Conservation (phyloP, 352 stramenopile species). For the Phytophthora constricta region DNA sequence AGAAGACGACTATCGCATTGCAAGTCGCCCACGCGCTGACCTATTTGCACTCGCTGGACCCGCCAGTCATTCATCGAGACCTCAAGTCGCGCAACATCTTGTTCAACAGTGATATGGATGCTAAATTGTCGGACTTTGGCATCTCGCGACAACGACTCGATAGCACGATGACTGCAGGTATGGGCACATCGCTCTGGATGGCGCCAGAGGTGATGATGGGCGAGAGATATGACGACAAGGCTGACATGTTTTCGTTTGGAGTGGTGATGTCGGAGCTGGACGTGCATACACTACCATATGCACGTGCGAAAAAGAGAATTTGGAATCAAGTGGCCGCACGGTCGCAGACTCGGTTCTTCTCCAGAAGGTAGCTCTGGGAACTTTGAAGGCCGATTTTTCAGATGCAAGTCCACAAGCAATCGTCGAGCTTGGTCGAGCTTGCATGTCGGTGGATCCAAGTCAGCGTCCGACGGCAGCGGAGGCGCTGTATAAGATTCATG, state of each 20-base stretch:
- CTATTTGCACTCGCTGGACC: constrained; percentile 61
- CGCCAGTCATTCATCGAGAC: constrained; percentile 11
- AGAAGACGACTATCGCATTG: constrained; percentile 47
- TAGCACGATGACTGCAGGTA: constrained; percentile 55
- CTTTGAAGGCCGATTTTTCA: constrained; percentile 43
- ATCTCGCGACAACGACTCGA: constrained; percentile 51
- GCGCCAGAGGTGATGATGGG: constrained; percentile 4
- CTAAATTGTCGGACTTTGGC: constrained; percentile 70
- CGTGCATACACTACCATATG: neutral
- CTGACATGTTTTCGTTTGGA: constrained; percentile 1
- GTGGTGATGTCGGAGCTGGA: constrained; percentile 5
- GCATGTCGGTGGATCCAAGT: constrained; percentile 43
- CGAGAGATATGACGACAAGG: constrained; percentile 2
- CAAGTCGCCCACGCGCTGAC: constrained; percentile 53
- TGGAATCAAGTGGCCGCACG: constrained; percentile 31
- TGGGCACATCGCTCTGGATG: constrained; percentile 46
- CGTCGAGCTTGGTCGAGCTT: constrained; percentile 41
- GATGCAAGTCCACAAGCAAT: constrained; percentile 39
- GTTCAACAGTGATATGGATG: constrained; percentile 40
- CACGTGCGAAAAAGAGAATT: constrained; percentile 42
- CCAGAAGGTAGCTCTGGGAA: constrained; percentile 46
- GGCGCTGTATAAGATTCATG: constrained; percentile 36
- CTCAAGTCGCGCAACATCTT: constrained; percentile 5
- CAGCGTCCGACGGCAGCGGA: constrained; percentile 51
- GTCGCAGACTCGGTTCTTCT: constrained; percentile 46